A percentile compares a stretch with the other conserved stretches of the same genome.
phyloP scores from a whole-genome alignment of 495 filamentous ascomycete genomes.

The Penicillium bialowiezense region DNA sequence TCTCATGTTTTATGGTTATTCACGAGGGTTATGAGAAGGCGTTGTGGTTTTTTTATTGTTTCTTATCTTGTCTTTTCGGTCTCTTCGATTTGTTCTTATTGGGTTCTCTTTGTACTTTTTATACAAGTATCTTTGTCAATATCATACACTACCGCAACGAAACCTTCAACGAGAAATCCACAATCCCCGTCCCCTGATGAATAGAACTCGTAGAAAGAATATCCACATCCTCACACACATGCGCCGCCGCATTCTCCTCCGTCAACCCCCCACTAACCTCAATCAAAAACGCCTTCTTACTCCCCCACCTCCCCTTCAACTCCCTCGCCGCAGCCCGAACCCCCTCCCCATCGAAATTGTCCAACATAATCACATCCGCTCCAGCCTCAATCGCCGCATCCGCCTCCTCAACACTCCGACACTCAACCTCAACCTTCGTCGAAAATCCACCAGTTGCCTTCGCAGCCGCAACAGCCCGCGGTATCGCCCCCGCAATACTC shows the following conservation, averaged over 20 bases:
- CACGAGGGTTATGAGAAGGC: constrained; percentile 19
- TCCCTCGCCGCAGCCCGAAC: constrained; percentile 66
- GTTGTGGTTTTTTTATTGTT: constrained; percentile 8
- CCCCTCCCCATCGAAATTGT: constrained; percentile 82
- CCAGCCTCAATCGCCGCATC: constrained; percentile 87
- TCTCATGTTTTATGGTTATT: constrained; percentile 16
- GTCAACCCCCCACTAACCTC: constrained; percentile 92
- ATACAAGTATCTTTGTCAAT: too few relatives aligned
- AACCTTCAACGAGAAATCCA: constrained; percentile 96
- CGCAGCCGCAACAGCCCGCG: constrained; percentile 76
- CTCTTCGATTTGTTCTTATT: neutral
- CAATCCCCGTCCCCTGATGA: constrained; percentile 88
- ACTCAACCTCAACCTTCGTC: constrained; percentile 95
- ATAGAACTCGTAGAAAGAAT: constrained; percentile 94
- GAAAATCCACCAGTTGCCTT: constrained; percentile 83
- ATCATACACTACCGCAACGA: constrained; percentile 39
- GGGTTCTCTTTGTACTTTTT: constrained; percentile 11
- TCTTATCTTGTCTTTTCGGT: constrained; percentile 2
- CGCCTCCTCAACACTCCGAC: constrained; percentile 79
- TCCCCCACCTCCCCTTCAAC: constrained; percentile 74
- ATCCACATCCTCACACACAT: constrained; percentile 87
- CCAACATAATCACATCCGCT: constrained; percentile 94
- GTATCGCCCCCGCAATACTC: constrained; percentile 64
- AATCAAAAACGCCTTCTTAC: constrained; percentile 65
- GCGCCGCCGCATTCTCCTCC: constrained; percentile 73